Conservation (phyloP, 1,139 yeast species). For the Saccharomyces hybrid region DNA sequence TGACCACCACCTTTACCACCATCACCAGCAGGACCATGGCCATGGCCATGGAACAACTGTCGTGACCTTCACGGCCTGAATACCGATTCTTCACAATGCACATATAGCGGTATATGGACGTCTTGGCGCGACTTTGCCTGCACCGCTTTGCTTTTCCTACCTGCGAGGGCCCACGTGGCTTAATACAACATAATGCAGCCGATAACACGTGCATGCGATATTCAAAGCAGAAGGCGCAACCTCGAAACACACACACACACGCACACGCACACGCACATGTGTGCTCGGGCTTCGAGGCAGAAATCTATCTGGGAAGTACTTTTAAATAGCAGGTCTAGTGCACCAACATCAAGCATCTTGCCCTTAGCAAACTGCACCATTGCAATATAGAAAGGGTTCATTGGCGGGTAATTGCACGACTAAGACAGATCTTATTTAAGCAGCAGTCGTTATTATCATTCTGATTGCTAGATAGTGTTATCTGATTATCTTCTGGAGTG, state of each 20-base stretch:
- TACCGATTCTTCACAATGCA: neutral
- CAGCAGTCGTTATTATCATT: neutral
- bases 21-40: neutral
- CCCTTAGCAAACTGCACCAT: neutral
- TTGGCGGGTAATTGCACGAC: neutral
- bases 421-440: neutral
- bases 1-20: neutral
- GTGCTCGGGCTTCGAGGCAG: neutral
- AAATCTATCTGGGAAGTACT: neutral
- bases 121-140: neutral
- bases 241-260: neutral
- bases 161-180: constrained; percentile 1
- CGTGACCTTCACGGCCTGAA: neutral
- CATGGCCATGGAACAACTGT: neutral
- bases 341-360: neutral
- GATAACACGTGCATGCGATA: neutral
- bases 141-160: neutral
- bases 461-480: too few relatives aligned
- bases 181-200: neutral
- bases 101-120: neutral
- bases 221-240: neutral
- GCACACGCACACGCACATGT: neutral
- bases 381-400: neutral
- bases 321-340: neutral
- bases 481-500: too few relatives aligned